Conservation (phyloP, 83 land plant species). For the Diphasiastrum complanatum region DNA sequence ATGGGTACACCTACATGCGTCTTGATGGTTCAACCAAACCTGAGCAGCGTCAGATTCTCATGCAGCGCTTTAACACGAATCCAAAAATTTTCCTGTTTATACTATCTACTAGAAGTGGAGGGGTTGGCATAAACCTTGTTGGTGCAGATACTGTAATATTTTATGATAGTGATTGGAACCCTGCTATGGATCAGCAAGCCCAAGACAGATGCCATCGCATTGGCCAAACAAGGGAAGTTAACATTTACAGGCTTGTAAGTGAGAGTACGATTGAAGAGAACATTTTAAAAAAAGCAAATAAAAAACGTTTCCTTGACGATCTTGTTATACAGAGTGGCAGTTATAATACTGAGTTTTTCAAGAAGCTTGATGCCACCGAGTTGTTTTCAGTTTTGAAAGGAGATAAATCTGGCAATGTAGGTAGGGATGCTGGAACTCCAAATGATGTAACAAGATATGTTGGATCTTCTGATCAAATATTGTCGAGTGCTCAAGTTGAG, state of each 20-base stretch:
- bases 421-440: conserved; percentile 4
- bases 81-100: conserved; percentile 94
- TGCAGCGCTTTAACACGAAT: conserved; percentile 98
- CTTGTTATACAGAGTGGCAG: conserved; percentile 97
- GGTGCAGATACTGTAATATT: conserved; percentile 99
- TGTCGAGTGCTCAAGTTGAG: conserved; percentile 79
- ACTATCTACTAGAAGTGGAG: conserved; percentile 97
- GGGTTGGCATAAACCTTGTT: conserved; percentile 95
- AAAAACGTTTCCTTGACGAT: conserved; percentile 91
- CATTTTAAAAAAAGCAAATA: conserved; percentile 95
- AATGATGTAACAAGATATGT: conserved; percentile 10
- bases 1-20: conserved; percentile 97
- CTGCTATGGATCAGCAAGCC: conserved; percentile 99
- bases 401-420: conserved; percentile 29
- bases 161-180: conserved; percentile 99
- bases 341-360: conserved; percentile 95
- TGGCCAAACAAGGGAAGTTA: conserved; percentile 98
- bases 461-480: conserved; percentile 6
- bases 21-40: conserved; percentile 99
- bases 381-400: conserved; percentile 64
- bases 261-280: conserved; percentile 99
- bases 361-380: conserved; percentile 92
- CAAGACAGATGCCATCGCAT: conserved; percentile 99
- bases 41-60: conserved; percentile 90
- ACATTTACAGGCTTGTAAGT: conserved; percentile 88